Evolutionary conservation across 2,329 filamentous ascomycete species (phyloP).

Genomic region (Penicillium sp.): DNA sequence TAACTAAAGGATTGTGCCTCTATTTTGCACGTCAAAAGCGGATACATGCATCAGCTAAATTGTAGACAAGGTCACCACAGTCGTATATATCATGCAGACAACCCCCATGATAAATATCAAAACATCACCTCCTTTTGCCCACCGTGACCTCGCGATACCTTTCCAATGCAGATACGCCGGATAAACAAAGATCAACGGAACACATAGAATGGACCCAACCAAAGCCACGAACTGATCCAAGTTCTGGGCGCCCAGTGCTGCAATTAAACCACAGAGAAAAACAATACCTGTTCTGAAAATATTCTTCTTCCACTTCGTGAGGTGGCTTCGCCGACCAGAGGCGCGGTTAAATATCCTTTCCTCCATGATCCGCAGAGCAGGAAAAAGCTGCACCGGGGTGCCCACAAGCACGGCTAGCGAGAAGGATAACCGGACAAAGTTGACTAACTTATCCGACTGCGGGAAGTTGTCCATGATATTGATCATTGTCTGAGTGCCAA

Average conservation of each 20-base stretch:
- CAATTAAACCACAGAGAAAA: not conserved
- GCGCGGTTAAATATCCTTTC: not conserved
- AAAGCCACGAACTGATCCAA: not conserved
- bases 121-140: not conserved
- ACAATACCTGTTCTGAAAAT: not conserved
- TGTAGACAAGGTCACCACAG: not conserved
- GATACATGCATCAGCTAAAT: not conserved
- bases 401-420: not conserved
- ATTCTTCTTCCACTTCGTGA: not conserved
- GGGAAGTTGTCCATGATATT: not conserved
- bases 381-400: not conserved
- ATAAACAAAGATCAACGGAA: not conserved
- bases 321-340: not conserved
- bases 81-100: not conserved
- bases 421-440: not conserved
- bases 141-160: not conserved
- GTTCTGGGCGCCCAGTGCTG: not conserved
- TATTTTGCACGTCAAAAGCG: not conserved
- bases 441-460: not conserved
- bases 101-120: not conserved
- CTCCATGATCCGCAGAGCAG: not conserved
- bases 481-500: not conserved
- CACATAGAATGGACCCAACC: not conserved
- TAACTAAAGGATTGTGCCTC: not conserved
- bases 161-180: not conserved